These are phyloP conservation scores for Cryphonectria naterciae DNA, from an alignment of 2,329 filamentous ascomycete genomes.

Conservation along the genomic window DNA sequence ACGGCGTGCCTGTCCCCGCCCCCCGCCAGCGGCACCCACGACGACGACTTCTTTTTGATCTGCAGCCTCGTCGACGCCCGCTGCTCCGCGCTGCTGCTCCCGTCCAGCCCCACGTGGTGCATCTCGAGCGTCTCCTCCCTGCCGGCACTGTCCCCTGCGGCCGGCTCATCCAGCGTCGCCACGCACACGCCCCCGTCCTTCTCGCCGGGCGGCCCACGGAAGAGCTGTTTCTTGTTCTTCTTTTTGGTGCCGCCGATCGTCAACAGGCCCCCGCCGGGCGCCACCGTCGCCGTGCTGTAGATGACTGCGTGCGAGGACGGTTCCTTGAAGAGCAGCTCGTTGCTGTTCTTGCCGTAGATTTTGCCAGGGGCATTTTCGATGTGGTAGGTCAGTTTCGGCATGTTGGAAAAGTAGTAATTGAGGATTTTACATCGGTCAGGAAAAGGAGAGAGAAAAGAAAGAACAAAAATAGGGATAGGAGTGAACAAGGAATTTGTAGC, in stretches of 20 bases:
- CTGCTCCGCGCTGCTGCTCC: constrained; percentile 1
- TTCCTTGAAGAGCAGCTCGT: constrained; percentile 29
- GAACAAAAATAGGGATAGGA: background rate
- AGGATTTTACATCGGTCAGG: background rate
- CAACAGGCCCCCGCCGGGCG: constrained; percentile 9
- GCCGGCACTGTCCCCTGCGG: background rate
- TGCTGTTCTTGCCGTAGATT: constrained; percentile 27
- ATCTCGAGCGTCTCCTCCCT: constrained; percentile 23
- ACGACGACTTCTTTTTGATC: constrained; percentile 25
- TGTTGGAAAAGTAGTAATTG: background rate
- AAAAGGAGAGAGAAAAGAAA: background rate
- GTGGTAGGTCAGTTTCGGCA: constrained; percentile 23
- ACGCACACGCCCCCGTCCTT: constrained; percentile 27
- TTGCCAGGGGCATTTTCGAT: constrained; percentile 25
- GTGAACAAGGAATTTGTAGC: background rate
- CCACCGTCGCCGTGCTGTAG: constrained; percentile 27
- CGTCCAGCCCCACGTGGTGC: constrained; percentile 16
- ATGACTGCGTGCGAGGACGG: constrained; percentile 23
- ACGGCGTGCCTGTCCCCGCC: constrained; percentile 23
- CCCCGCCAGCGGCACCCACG: constrained; percentile 18
- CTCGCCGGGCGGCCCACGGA: constrained; percentile 24
- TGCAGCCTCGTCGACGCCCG: constrained; percentile 16
- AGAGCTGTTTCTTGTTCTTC: constrained; percentile 26
- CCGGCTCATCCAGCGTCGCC: constrained; percentile 27
- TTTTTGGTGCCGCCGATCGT: background rate